Evolutionary conservation across 2,329 filamentous ascomycete species (phyloP).

Genomic region (Aspergillus pseudoterreus): DNA sequence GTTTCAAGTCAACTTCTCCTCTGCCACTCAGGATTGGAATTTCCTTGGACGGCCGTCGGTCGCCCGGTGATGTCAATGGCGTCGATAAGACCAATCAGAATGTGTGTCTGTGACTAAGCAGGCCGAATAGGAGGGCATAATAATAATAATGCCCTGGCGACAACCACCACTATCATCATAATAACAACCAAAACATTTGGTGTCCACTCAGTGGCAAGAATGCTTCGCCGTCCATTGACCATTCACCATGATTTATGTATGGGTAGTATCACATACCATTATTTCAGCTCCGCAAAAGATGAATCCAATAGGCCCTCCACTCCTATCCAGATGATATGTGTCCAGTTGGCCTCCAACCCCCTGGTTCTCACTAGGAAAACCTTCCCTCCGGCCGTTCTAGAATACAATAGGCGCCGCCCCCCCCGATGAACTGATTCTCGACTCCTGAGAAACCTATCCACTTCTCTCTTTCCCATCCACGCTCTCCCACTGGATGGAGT

Average conservation of each 20-base stretch:
- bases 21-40: neutral
- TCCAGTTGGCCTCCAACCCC: neutral
- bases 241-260: neutral
- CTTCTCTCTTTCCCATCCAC: neutral
- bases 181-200: neutral
- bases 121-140: neutral
- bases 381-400: slow-evolving; percentile 1
- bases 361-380: no score
- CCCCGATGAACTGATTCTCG: neutral
- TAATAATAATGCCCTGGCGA: neutral
- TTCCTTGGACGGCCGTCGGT: neutral
- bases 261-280: slow-evolving; percentile 6
- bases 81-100: neutral
- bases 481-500: slow-evolving; percentile 2
- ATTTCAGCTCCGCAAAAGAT: slow-evolving; percentile 5
- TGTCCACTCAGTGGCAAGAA: neutral
- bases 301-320: neutral
- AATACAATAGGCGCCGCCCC: slow-evolving; percentile 1
- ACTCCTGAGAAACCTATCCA: neutral
- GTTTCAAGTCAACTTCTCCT: slow-evolving; percentile 13
- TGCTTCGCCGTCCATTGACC: neutral
- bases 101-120: neutral
- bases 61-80: neutral
- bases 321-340: neutral
- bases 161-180: neutral